These are phyloP conservation scores for Hordeum pubiflorum DNA, from an alignment of 202 grass and related monocot species.

Conservation along the genomic window DNA sequence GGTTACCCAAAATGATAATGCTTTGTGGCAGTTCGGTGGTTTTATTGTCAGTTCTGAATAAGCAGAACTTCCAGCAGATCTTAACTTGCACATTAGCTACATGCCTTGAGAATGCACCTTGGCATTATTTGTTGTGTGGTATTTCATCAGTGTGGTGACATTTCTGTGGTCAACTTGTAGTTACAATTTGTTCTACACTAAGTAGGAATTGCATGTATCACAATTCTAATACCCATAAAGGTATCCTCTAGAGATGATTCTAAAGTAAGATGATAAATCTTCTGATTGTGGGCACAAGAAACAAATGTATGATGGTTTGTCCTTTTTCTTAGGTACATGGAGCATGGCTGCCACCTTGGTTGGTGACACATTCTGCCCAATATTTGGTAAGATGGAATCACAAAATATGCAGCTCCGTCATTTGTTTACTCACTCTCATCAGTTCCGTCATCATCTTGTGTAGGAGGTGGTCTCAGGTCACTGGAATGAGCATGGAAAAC, in stretches of 20 bases:
- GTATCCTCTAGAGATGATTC: not conserved
- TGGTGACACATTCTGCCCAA: constrained; percentile 41
- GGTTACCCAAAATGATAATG: not conserved
- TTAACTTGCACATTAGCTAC: constrained; percentile 9
- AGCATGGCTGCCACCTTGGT: constrained; percentile 94
- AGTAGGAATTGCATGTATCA: not conserved
- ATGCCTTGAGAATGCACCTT: not conserved
- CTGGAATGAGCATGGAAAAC: constrained; percentile 74
- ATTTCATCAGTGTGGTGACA: not conserved
- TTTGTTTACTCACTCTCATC: constrained; percentile 15
- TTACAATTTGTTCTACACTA: not conserved
- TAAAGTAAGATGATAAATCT: not conserved
- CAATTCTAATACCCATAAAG: not conserved
- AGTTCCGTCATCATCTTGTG: constrained; percentile 10
- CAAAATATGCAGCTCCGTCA: not conserved
- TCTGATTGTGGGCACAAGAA: not conserved
- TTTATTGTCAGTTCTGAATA: not conserved
- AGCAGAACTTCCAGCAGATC: not conserved
- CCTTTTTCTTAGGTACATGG: constrained; percentile 71
- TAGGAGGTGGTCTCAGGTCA: constrained; percentile 63
- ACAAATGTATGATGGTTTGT: not conserved
- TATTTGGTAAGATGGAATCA: constrained; percentile 38
- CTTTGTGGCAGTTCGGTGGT: not conserved
- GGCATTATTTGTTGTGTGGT: not conserved
- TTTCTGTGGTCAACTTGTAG: not conserved